Base-by-base conservation (phyloP, 805 yeast species). In the Starmerella sirachaensis region DNA sequence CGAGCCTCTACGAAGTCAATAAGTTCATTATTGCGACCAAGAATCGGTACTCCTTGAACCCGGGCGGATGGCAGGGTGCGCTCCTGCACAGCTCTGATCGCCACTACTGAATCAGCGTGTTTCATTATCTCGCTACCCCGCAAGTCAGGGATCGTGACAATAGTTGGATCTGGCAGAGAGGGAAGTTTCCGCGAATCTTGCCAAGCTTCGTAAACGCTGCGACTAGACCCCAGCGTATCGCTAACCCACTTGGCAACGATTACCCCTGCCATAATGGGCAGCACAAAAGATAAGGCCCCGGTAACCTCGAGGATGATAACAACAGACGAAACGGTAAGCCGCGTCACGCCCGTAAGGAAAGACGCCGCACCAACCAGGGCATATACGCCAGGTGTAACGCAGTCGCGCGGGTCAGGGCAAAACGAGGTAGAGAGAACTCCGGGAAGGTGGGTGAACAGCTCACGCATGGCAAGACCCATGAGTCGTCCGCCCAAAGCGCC, bases 401-500 rank as follows among this genome's bases (percentile, higher is more conserved):
- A 75, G 13, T 57, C 60, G 3, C 34, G 20, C 31, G 67, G 70
- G 2, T 62, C 62, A 22, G 69, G 61, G 31, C 76, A 52, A 22
- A 52, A 46, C 10, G 47, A 29, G 8, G 49, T 46, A 22, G 41
- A 37, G 24, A 50, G 40, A 5, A 48, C 25, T 48, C 35, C 29
- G 19, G 50, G 50, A 19, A 47, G 38, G 4, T 41, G 33, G 11
- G 84, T 85, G 1, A 83, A 81, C 0, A 85, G 79, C 3, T 24
- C 54, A 46, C 81, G 80, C 41, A 83, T 75, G 5, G 79, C 42
- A 7, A 84, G 61, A 4, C 98, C 96, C 10, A 91, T 51, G 0
- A 86, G 78, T 36, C 96, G 68, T 6, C 98, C 98, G 58, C 83
- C 80, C 0, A 94, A 74, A 0, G 97, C 96, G 17, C 98, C 98